phyloP scores from a whole-genome alignment of 768 basidiomycete species.

The Botryobasidium botryosum region DNA sequence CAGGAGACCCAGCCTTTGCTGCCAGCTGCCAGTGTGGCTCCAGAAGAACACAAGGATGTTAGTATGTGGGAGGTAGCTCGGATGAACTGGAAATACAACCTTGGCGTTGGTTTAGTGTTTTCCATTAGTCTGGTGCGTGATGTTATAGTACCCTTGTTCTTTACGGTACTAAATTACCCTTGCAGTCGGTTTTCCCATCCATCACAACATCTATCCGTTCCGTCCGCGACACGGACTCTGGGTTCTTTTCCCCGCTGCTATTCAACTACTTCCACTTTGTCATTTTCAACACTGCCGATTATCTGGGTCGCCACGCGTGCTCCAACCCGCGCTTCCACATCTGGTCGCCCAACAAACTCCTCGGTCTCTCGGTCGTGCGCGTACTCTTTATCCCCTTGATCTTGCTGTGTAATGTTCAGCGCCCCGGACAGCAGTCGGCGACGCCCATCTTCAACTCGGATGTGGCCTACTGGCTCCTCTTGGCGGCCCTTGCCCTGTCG shows the following conservation, averaged over 20 bases:
- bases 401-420: constrained; percentile 68
- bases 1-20: background rate
- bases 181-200: constrained; percentile 71
- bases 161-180: background rate
- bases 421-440: constrained; percentile 21
- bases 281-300: constrained; percentile 56
- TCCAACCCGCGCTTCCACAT: constrained; percentile 45
- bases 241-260: constrained; percentile 51
- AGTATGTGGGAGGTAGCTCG: constrained; percentile 15
- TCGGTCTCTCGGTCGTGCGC: constrained; percentile 46
- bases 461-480: constrained; percentile 49
- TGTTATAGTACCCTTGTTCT: background rate
- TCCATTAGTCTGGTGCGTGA: constrained; percentile 58
- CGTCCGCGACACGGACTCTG: constrained; percentile 30
- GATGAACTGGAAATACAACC: constrained; percentile 48
- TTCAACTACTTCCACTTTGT: constrained; percentile 69
- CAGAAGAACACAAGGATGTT: constrained; percentile 21
- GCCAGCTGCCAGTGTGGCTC: background rate
- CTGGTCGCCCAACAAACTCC: constrained; percentile 48
- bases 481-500: constrained; percentile 53
- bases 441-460: constrained; percentile 58
- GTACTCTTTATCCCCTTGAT: constrained; percentile 75
- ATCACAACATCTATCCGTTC: constrained; percentile 64
- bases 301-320: constrained; percentile 49
- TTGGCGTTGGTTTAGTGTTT: constrained; percentile 62